Conservation (phyloP, 2,329 filamentous ascomycete genomes). For the Colletotrichum orbiculare region DNA sequence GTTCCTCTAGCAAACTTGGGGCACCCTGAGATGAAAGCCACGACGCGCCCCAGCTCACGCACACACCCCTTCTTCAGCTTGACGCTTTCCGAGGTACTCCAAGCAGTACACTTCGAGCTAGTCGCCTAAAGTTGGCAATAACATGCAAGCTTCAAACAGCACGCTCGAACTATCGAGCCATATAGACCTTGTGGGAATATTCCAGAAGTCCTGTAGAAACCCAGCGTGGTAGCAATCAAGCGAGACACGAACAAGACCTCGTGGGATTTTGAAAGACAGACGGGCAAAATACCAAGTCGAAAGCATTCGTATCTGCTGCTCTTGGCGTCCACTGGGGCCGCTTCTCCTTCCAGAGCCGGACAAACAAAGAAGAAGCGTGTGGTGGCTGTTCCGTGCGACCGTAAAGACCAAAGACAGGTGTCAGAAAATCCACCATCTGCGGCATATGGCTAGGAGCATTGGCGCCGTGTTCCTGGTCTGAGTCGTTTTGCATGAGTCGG, state of each 20-base stretch:
- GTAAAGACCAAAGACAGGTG: background rate
- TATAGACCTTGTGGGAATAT: conserved; percentile 19
- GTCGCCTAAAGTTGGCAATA: conserved; percentile 7
- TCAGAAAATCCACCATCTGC: background rate
- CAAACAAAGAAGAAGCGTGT: conserved; percentile 5
- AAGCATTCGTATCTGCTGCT: background rate
- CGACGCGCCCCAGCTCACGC: background rate
- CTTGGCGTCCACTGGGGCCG: conserved; percentile 18
- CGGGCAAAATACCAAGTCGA: background rate
- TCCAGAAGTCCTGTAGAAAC: conserved; percentile 11
- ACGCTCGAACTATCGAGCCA: conserved; percentile 2
- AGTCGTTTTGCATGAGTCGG: conserved; percentile 11
- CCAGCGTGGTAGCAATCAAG: no score
- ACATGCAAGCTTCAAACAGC: conserved; percentile 14
- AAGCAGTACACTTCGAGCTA: conserved; percentile 3
- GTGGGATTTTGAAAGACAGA: background rate
- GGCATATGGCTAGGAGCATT: conserved; percentile 4
- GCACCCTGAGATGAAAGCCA: conserved; percentile 16
- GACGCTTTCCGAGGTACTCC: background rate
- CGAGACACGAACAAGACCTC: no score
- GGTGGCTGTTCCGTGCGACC: conserved; percentile 7
- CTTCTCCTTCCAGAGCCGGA: conserved; percentile 17
- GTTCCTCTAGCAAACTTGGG: conserved; percentile 19
- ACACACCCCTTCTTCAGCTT: background rate
- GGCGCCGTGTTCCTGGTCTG: conserved; percentile 15